A percentile compares a stretch with the other conserved stretches of the same genome.
phyloP scores from a whole-genome alignment of 345 rosid genomes.

The Euphorbia peplus region DNA sequence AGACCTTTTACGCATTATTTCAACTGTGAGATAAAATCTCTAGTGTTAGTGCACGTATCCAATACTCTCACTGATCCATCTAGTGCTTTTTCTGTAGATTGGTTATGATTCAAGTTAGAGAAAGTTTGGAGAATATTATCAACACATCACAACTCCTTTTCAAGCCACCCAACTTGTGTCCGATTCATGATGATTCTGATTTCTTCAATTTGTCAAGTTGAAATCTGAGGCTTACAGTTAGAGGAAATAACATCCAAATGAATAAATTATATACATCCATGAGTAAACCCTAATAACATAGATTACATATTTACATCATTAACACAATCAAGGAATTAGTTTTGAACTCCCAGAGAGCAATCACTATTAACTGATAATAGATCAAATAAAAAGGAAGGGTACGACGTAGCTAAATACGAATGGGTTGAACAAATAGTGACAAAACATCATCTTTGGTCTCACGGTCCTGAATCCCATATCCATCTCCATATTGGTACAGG shows the following conservation, averaged over 20 bases:
- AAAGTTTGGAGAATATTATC: neutral
- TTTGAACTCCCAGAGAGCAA: too few species aligned
- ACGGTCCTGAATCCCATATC: too few species aligned
- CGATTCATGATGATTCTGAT: slow-evolving; percentile 7
- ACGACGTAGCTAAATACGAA: too few species aligned
- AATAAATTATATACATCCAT: too few species aligned
- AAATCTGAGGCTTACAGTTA: slow-evolving; percentile 24
- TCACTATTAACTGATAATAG: too few species aligned
- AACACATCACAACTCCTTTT: neutral
- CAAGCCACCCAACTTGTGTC: neutral
- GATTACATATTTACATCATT: too few species aligned
- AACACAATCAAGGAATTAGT: too few species aligned
- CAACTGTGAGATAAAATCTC: slow-evolving; percentile 6
- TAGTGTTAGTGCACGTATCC: neutral
- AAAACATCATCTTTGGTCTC: too few species aligned
- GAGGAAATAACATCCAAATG: too few species aligned
- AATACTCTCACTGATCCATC: slow-evolving; percentile 1
- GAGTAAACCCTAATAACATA: too few species aligned
- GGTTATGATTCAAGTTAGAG: neutral
- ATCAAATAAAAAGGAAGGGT: too few species aligned
- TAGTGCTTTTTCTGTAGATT: neutral
- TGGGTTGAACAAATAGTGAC: too few species aligned
- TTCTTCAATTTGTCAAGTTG: slow-evolving; percentile 27
- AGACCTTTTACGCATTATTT: slow-evolving; percentile 1
- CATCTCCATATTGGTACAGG: neutral